A percentile compares a stretch with the other conserved stretches of the same genome.
phyloP scores from a whole-genome alignment of 2,329 filamentous ascomycete species.

The Arthrobotrys megalospora region DNA sequence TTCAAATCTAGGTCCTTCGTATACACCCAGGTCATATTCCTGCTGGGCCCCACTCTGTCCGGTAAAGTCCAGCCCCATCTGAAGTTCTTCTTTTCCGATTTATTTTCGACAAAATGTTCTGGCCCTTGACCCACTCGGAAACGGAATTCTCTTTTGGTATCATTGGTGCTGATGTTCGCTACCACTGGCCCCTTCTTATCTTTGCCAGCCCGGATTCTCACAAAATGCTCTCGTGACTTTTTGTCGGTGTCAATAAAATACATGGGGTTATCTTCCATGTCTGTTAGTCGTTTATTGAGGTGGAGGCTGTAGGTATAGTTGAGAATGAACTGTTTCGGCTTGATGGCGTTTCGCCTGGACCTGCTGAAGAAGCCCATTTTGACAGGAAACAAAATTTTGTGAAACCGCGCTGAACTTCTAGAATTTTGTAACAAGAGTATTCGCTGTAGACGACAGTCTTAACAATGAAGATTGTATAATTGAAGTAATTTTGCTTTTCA shows the following conservation, averaged over 20 bases:
- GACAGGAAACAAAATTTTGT: not conserved
- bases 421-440: not conserved
- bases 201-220: slow-evolving; percentile 15
- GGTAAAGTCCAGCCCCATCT: slow-evolving; percentile 22
- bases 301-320: slow-evolving; percentile 22
- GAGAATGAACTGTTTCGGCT: slow-evolving; percentile 18
- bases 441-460: not conserved
- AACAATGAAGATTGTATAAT: no score
- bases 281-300: slow-evolving; percentile 20
- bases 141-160: slow-evolving; percentile 18
- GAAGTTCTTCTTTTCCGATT: slow-evolving; percentile 18
- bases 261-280: slow-evolving; percentile 7
- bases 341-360: not conserved
- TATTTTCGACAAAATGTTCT: slow-evolving; percentile 22
- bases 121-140: slow-evolving; percentile 28
- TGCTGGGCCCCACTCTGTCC: slow-evolving; percentile 8
- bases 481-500: no score
- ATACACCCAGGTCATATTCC: slow-evolving; percentile 7
- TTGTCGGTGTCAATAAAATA: slow-evolving; percentile 24
- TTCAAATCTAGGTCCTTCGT: slow-evolving; percentile 13
- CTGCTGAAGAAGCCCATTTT: slow-evolving; percentile 24
- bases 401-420: not conserved
- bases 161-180: slow-evolving; percentile 2
- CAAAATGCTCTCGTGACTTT: slow-evolving; percentile 16
- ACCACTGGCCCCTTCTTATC: slow-evolving; percentile 32